Percentiles rank a stretch among this genome's conserved stretches.
Evolutionary conservation across 2,329 filamentous ascomycete genomes (phyloP).

Genomic region (Trichoderma breve): DNA sequence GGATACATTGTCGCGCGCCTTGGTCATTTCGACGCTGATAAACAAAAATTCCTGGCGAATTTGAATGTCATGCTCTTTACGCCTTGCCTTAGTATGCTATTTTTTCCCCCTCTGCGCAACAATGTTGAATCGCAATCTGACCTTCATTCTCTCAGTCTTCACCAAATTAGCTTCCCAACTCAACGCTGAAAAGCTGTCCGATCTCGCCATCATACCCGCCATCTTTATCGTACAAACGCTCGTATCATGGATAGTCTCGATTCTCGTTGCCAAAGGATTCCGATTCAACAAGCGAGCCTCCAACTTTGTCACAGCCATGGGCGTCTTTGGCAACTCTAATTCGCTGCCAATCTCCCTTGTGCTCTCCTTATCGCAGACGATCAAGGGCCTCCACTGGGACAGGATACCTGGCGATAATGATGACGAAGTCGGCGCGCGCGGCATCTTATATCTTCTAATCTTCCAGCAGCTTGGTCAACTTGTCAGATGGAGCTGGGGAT

Average conservation of each 20-base stretch:
- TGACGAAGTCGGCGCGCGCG: conserved; percentile 87
- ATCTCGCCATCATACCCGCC: conserved; percentile 89
- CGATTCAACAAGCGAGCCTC: conserved; percentile 79
- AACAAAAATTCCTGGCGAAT: conserved; percentile 95
- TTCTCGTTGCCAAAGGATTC: conserved; percentile 69
- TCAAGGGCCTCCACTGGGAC: conserved; percentile 91
- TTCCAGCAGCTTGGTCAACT: conserved; percentile 97
- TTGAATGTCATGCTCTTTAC: conserved; percentile 96
- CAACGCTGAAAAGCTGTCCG: conserved; percentile 82
- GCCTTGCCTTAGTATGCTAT: conserved; percentile 81
- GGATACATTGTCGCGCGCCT: conserved; percentile 88
- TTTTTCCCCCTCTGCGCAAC: not conserved
- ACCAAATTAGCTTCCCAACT: conserved; percentile 95
- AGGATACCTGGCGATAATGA: conserved; percentile 89
- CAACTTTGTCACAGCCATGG: conserved; percentile 98
- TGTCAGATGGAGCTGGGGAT: conserved; percentile 97
- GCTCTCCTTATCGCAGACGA: conserved; percentile 86
- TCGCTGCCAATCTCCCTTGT: conserved; percentile 96
- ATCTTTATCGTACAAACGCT: conserved; percentile 88
- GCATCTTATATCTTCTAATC: conserved; percentile 92
- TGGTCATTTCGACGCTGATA: conserved; percentile 92
- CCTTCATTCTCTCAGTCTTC: conserved; percentile 62
- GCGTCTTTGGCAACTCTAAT: conserved; percentile 96
- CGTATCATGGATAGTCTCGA: conserved; percentile 78
- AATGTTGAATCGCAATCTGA: conserved; percentile 2